Evolutionary conservation across 306 rosid genomes (phyloP), one percentile per base, ranked within the genome.

Genomic region (Rosa persica): DNA sequence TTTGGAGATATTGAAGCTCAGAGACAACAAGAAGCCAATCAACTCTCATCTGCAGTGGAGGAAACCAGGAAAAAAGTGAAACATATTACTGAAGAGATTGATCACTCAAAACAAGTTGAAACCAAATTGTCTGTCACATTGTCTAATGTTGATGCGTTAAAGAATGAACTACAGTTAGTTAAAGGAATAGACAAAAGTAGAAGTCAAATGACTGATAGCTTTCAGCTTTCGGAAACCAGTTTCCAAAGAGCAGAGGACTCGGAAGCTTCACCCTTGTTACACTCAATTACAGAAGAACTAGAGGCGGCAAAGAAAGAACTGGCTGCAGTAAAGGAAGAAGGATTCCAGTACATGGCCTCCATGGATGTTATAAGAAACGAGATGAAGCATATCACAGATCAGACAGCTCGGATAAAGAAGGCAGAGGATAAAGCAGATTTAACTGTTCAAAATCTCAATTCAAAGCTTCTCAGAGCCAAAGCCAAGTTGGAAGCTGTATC

Each of bases 341-440:
- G 97, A 4, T 91, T 91, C 79, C 97, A 93, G 84, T 90, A 84
- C 80, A 91, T 88, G 99, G 73, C 83, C 58, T 89, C 99, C 7
- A 90, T 93, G 93, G 99, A 95, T 90, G 83, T 91, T 10, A 84
- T 93, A 77, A 89, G 99, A 69, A 90, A 88, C n/a, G 97, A 95
- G 80, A 85, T 89, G 54, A 86, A 73, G 39, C 93, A 90, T 78
- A 84, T 90, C 25, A 89, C 81, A 3, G 70, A 78, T 15, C 90
- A 87, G 83, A 85, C 82, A 0, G 52, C 23, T 67, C 81, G 79
- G 11, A 73, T 87, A 76, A 87, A 85, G 90, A 90, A 87, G 81
- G 82, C 78, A 12, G 92, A 87, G 72, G 76, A 76, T 42, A 86
- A 85, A 65, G 74, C 70, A 4, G 93, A 87, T 27, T 84, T 78